A percentile compares a stretch with the other conserved stretches of the same genome.
Conservation (phyloP, 495 filamentous ascomycete species). For the Pseudevernia furfuracea region DNA sequence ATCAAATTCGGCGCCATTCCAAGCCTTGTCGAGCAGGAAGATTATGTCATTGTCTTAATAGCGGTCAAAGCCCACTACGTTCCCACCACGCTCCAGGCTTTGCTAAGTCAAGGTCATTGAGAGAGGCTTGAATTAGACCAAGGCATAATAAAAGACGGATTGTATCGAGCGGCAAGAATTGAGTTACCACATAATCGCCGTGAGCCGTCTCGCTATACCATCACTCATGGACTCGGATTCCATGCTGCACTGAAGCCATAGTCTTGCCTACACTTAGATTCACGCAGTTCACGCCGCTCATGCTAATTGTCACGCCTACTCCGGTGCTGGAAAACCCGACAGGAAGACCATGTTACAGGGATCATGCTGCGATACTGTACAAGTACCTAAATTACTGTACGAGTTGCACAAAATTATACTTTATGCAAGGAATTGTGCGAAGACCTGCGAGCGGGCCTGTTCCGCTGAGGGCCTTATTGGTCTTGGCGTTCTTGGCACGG, state of each 20-base stretch:
- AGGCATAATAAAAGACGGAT: not conserved
- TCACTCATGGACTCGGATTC: too few relatives aligned
- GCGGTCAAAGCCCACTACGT: slow-evolving; percentile 15
- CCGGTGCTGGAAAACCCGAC: slow-evolving; percentile 29
- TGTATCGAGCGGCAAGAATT: slow-evolving; percentile 17
- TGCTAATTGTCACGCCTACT: slow-evolving; percentile 30
- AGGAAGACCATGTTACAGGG: slow-evolving; percentile 23
- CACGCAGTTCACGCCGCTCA: slow-evolving; percentile 24
- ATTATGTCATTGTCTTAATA: slow-evolving; percentile 8
- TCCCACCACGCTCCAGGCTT: slow-evolving; percentile 11
- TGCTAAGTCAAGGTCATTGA: slow-evolving; percentile 3
- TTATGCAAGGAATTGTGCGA: too few relatives aligned
- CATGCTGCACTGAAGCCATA: slow-evolving; percentile 13
- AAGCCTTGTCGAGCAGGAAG: slow-evolving; percentile 18
- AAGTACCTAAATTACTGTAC: too few relatives aligned
- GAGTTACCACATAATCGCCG: slow-evolving; percentile 23
- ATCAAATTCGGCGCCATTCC: slow-evolving; percentile 24
- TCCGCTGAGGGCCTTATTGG: too few relatives aligned
- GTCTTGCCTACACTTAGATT: slow-evolving; percentile 9
- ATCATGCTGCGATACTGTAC: too few relatives aligned
- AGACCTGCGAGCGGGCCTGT: too few relatives aligned
- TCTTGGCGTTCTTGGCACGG: too few relatives aligned
- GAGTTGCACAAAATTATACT: too few relatives aligned
- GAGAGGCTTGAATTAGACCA: slow-evolving; percentile 11
- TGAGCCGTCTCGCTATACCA: not conserved